Conservation (phyloP, 1,139 yeast species). For the Saccharomycopsis crataegensis region DNA sequence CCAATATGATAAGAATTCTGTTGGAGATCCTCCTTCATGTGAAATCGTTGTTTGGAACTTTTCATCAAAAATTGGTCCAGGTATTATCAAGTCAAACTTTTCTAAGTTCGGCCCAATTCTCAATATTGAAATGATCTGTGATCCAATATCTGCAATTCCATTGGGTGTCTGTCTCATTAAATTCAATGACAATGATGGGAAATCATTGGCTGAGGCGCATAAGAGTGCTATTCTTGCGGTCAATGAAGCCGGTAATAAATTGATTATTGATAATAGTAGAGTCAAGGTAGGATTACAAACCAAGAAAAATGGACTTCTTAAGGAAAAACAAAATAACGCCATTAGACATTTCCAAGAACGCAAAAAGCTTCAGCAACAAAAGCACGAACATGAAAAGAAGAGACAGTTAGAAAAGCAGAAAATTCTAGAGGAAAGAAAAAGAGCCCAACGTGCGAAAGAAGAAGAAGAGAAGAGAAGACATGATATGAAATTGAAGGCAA, state of each 20-base stretch:
- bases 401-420: constrained; percentile 21
- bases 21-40: constrained; percentile 69
- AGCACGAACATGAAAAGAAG: constrained; percentile 18
- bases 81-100: constrained; percentile 46
- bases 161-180: constrained; percentile 63
- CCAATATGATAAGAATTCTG: constrained; percentile 58
- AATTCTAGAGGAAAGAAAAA: constrained; percentile 8
- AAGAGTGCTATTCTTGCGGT: constrained; percentile 38
- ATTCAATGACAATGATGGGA: constrained; percentile 51
- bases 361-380: constrained; percentile 20
- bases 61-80: constrained; percentile 39
- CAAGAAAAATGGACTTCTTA: constrained; percentile 23
- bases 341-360: constrained; percentile 23
- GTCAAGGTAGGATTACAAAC: constrained; percentile 30
- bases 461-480: constrained; percentile 10
- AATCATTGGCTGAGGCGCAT: constrained; percentile 35
- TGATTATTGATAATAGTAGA: constrained; percentile 29
- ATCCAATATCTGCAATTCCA: constrained; percentile 75
- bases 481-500: not conserved
- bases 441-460: not conserved
- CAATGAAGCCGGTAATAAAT: constrained; percentile 27
- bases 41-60: constrained; percentile 67
- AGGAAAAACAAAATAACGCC: constrained; percentile 24
- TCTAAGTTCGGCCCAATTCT: constrained; percentile 53
- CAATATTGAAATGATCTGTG: constrained; percentile 54